Evolutionary conservation across 208 protist genomes (phyloP).

Genomic region (Wallacemonas sp.): DNA sequence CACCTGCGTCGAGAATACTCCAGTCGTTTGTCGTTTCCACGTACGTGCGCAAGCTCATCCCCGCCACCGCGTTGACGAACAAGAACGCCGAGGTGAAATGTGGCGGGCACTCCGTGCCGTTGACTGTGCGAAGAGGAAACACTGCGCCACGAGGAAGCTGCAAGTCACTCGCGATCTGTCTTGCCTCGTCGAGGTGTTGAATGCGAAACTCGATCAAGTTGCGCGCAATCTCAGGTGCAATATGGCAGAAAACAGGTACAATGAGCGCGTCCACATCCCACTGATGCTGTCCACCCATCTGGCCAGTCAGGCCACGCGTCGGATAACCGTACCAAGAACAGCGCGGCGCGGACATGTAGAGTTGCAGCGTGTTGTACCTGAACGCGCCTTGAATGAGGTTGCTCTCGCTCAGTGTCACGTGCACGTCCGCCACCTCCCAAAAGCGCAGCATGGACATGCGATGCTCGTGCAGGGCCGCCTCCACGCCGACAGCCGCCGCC

Average conservation of each 20-base stretch:
- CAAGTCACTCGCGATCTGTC: conserved; percentile 71
- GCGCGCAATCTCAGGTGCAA: conserved; percentile 68
- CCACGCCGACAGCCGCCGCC: conserved; percentile 61
- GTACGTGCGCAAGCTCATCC: conserved; percentile 79
- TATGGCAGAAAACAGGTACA: conserved; percentile 82
- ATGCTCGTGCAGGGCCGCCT: conserved; percentile 66
- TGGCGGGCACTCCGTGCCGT: conserved; percentile 68
- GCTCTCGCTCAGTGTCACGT: conserved; percentile 34
- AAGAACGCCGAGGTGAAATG: conserved; percentile 77
- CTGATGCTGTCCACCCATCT: conserved; percentile 73
- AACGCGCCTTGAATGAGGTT: conserved; percentile 67
- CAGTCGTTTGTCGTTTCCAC: conserved; percentile 79
- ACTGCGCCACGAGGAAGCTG: conserved; percentile 81
- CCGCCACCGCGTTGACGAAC: conserved; percentile 86
- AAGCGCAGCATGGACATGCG: conserved; percentile 54
- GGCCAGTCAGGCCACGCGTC: conserved; percentile 72
- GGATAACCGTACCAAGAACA: conserved; percentile 58
- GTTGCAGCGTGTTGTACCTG: conserved; percentile 87
- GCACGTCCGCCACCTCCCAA: conserved; percentile 74
- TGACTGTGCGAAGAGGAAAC: conserved; percentile 83
- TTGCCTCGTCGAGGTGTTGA: conserved; percentile 71
- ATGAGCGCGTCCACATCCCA: conserved; percentile 91
- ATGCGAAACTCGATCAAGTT: conserved; percentile 86
- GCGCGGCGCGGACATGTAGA: conserved; percentile 56
- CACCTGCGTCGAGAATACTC: conserved; percentile 60